These are phyloP conservation scores for Aspergillus floridensis DNA, from an alignment of 2,329 filamentous ascomycete genomes.

Conservation along the genomic window DNA sequence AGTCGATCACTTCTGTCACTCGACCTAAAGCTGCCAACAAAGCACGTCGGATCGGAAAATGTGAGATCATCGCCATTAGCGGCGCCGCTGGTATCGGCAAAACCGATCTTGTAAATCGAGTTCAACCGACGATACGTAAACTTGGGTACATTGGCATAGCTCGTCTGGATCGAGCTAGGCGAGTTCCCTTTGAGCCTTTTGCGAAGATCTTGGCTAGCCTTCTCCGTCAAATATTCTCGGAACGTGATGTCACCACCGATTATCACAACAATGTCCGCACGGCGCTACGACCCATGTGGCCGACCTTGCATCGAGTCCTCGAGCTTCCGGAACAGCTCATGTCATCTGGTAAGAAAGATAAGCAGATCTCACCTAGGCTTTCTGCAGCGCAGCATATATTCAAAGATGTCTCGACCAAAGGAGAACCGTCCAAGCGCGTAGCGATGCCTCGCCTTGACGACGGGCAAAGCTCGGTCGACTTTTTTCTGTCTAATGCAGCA, in stretches of 20 bases:
- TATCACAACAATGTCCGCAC: conserved; percentile 59
- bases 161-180: conserved; percentile 59
- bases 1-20: conserved; percentile 28
- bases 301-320: conserved; percentile 55
- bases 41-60: conserved; percentile 54
- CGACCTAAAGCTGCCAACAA: conserved; percentile 49
- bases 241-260: conserved; percentile 59
- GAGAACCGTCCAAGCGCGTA: conserved; percentile 30
- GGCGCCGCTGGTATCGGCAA: conserved; percentile 61
- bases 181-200: conserved; percentile 61
- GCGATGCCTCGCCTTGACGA: conserved; percentile 35
- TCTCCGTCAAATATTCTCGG: conserved; percentile 64
- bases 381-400: conserved; percentile 30
- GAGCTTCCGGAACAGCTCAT: conserved; percentile 66
- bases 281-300: conserved; percentile 58
- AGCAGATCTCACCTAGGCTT: conserved; percentile 29
- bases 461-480: conserved; percentile 37
- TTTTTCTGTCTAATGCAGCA: conserved; percentile 40
- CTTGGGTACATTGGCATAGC: conserved; percentile 60
- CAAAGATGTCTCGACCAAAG: conserved; percentile 30
- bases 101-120: conserved; percentile 57
- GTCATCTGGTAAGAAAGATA: conserved; percentile 38
- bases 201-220: conserved; percentile 60
- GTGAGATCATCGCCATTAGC: conserved; percentile 58
- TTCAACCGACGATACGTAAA: conserved; percentile 56